Evolutionary conservation across 1,284 basidiomycete species (phyloP).

Genomic region (Papiliotrema laurentii): DNA sequence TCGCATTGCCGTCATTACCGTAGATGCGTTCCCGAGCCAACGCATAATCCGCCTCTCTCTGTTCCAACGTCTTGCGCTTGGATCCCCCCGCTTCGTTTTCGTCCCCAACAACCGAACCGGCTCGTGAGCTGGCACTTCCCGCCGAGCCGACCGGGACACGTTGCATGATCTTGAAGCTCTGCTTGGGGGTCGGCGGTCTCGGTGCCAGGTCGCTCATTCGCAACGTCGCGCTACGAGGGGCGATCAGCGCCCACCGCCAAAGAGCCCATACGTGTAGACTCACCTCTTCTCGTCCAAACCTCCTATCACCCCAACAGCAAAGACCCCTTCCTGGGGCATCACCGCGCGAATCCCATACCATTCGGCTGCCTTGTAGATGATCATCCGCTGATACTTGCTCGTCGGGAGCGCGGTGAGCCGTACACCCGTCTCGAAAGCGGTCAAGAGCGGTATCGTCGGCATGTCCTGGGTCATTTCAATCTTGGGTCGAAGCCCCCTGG

Average conservation of each 20-base stretch:
- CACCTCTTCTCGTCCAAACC: slow-evolving; percentile 30
- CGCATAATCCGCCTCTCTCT: slow-evolving; percentile 37
- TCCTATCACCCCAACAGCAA: slow-evolving; percentile 34
- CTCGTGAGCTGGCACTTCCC: slow-evolving; percentile 6
- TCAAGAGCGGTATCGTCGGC: slow-evolving; percentile 8
- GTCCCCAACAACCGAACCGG: slow-evolving; percentile 5
- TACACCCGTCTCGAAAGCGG: slow-evolving; percentile 14
- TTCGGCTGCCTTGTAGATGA: slow-evolving; percentile 44
- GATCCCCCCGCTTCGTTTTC: slow-evolving; percentile 13
- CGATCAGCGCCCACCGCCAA: not conserved
- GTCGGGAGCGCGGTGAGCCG: slow-evolving; percentile 18
- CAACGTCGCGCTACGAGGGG: slow-evolving; percentile 22
- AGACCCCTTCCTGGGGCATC: slow-evolving; percentile 13
- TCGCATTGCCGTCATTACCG: slow-evolving; percentile 9
- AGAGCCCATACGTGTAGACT: too few relatives aligned
- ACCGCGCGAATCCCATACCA: slow-evolving; percentile 41
- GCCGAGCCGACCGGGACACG: slow-evolving; percentile 17
- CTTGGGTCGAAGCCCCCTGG: slow-evolving; percentile 10
- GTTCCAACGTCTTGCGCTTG: slow-evolving; percentile 37
- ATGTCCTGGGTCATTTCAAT: not conserved
- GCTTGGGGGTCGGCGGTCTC: slow-evolving; percentile 19
- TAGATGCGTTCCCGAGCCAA: slow-evolving; percentile 38
- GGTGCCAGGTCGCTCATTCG: slow-evolving; percentile 24
- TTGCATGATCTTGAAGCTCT: slow-evolving; percentile 42
- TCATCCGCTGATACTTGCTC: slow-evolving; percentile 43